Base-by-base conservation (phyloP, 1,284 basidiomycete species). In the Gastroboletus turbinatus region DNA sequence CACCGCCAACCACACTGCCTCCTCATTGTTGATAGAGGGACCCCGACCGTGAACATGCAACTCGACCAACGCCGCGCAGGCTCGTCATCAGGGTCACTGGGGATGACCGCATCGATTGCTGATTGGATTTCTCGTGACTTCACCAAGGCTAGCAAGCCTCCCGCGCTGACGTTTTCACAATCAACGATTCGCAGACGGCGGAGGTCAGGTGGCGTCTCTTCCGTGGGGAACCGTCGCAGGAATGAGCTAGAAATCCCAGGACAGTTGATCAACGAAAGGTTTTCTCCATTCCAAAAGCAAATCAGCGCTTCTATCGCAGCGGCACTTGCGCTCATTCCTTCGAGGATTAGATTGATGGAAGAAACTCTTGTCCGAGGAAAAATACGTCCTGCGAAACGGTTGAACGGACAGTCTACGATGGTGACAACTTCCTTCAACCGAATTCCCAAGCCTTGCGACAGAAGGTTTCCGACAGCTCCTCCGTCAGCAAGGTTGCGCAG, bases 261-360 rank as follows among this genome's bases (percentile, higher is more conserved):
- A 32, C 58, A 59, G 32, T 58, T 38, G 45, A 59, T 23, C 32
- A 59, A 5, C 9, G 58, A 48, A 2, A 59, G 45, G 21, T 27
- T 38, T 40, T 62, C 55, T 29, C 57, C 57, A n/a, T 61, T 62
- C 60, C 60, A 61, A 23, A 47, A 39, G n/a, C 59, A 40, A 17
- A 61, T 27, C 23, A 59, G 4, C 16, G 58, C 25, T 13, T 55
- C 56, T 2, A 55, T 43, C 1, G 46, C 56, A 17, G 46, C 9
- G 9, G 39, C 8, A 8, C 46, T 42, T 17, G 55, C 29, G 16
- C 16, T 39, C 6, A 61, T 52, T 29, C 38, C 19, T 3, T 60
- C 60, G 29, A 62, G 60, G 9, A 35, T 11, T 38, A 60, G 46
- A 32, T 23, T 21, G 29, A 14, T 39, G 27, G 57, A 59, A 17